Evolutionary conservation across 139 green algal species (phyloP).

Genomic region (Auxenochlorella protothecoides): DNA sequence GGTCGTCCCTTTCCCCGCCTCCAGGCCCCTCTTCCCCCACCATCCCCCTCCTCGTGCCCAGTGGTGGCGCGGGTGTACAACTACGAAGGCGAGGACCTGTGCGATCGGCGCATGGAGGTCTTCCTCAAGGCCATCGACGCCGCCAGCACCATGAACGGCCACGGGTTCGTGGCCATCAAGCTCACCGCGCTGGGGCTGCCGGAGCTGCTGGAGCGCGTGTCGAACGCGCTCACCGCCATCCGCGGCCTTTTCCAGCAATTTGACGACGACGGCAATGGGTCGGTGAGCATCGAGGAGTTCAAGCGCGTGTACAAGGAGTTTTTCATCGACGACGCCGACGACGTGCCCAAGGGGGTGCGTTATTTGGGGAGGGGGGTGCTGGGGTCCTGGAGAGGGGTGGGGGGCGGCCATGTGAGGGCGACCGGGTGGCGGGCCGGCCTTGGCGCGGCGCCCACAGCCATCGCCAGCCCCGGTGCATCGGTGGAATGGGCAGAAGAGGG

Average conservation of each 20-base stretch:
- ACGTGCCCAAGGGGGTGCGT: conserved; percentile 14
- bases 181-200: conserved; percentile 78
- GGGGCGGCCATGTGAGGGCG: not conserved
- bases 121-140: conserved; percentile 60
- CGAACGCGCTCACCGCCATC: conserved; percentile 36
- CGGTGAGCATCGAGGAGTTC: conserved; percentile 37
- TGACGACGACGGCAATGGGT: conserved; percentile 49
- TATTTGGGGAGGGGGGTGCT: too few relatives aligned
- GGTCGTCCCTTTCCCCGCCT: not conserved
- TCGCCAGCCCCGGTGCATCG: too few relatives aligned
- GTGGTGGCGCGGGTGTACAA: conserved; percentile 48
- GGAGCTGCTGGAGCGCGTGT: conserved; percentile 60
- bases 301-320: conserved; percentile 26
- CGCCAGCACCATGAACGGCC: conserved; percentile 29
- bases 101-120: conserved; percentile 51
- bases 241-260: conserved; percentile 52
- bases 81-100: conserved; percentile 54
- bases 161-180: conserved; percentile 77
- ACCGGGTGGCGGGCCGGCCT: too few relatives aligned
- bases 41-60: not conserved
- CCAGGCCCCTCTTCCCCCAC: too few relatives aligned
- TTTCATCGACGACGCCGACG: conserved; percentile 25
- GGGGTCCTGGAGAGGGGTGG: too few relatives aligned
- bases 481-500: too few relatives aligned
- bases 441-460: too few relatives aligned